These are phyloP conservation scores for Leccinum variicolor DNA, from an alignment of 768 basidiomycete genomes.

Conservation along the genomic window DNA sequence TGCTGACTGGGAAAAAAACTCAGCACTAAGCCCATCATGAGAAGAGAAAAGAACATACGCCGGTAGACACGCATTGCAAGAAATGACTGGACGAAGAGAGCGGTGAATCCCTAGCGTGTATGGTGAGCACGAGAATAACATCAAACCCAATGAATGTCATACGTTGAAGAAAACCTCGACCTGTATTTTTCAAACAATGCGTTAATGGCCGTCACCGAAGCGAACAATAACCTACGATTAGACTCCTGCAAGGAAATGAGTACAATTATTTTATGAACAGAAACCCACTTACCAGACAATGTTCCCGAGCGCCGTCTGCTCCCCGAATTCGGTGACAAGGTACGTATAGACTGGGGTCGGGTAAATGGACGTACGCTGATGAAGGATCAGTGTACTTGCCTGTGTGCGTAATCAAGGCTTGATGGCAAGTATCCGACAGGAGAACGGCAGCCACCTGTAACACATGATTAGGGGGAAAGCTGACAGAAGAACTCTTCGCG, in stretches of 20 bases:
- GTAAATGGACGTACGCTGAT: not conserved
- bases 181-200: slow-evolving; percentile 23
- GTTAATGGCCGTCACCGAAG: not conserved
- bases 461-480: not conserved
- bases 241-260: slow-evolving; percentile 21
- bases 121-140: not conserved
- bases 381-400: slow-evolving; percentile 28
- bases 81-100: slow-evolving; percentile 57
- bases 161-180: slow-evolving; percentile 55
- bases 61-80: slow-evolving; percentile 51
- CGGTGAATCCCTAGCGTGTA: slow-evolving; percentile 39
- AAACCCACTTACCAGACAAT: slow-evolving; percentile 43
- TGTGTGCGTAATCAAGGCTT: slow-evolving; percentile 54
- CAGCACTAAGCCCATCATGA: not conserved
- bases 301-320: slow-evolving; percentile 22
- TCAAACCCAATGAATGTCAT: not conserved
- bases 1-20: slow-evolving; percentile 41
- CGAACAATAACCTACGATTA: slow-evolving; percentile 17
- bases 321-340: slow-evolving; percentile 39
- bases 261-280: not conserved
- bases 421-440: slow-evolving; percentile 53
- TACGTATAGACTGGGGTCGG: slow-evolving; percentile 44
- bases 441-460: slow-evolving; percentile 50
- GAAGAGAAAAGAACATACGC: slow-evolving; percentile 30
- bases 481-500: not conserved